Conservation (phyloP, 116 monocot genomes). For the Trichopus zeylanicus region DNA sequence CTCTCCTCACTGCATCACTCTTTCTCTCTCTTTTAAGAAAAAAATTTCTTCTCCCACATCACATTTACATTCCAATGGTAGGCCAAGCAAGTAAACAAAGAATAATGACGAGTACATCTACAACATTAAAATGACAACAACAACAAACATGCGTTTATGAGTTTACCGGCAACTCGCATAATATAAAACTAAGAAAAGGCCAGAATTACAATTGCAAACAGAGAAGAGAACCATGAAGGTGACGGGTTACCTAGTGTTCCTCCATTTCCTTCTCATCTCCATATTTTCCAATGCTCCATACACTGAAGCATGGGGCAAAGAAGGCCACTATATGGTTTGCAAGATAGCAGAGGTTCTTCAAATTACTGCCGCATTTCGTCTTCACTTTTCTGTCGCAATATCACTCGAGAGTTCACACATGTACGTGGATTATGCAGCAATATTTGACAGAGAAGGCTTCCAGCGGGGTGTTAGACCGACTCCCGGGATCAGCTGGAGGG, state of each 20-base stretch:
- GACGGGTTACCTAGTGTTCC: conserved; percentile 23
- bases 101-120: too few relatives aligned
- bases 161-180: not conserved
- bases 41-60: too few relatives aligned
- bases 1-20: too few relatives aligned
- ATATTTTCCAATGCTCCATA: conserved; percentile 7
- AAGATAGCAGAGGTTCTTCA: conserved; percentile 77
- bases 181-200: not conserved
- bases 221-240: not conserved
- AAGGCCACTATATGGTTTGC: conserved; percentile 93
- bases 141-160: too few relatives aligned
- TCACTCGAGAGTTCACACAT: too few relatives aligned
- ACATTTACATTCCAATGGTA: too few relatives aligned
- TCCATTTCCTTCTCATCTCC: conserved; percentile 17
- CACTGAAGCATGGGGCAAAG: conserved; percentile 70
- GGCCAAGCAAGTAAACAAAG: too few relatives aligned
- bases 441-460: conserved; percentile 33
- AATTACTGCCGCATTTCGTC: too few relatives aligned
- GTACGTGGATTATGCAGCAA: conserved; percentile 23
- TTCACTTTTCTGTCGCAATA: too few relatives aligned
- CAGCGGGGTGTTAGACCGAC: conserved; percentile 36
- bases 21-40: too few relatives aligned
- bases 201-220: not conserved
- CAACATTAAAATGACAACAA: too few relatives aligned
- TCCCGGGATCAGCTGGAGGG: conserved; percentile 44